These are phyloP conservation scores for Gynandropsis gynandra DNA, from an alignment of 345 rosid species.

Conservation along the genomic window DNA sequence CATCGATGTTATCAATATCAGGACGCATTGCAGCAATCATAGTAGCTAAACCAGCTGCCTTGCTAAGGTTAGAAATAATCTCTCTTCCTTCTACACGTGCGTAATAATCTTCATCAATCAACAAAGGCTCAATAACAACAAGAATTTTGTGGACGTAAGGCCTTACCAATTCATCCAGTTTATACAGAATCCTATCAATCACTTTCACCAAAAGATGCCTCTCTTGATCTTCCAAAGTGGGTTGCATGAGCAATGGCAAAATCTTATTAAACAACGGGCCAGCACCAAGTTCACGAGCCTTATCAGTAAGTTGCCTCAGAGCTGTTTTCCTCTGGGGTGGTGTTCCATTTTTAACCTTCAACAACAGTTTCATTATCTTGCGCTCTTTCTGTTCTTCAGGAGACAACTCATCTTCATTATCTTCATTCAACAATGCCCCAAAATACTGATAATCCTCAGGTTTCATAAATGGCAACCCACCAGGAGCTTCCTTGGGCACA, in stretches of 20 bases:
- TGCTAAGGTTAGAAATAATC: conserved; percentile 93
- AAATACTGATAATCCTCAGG: conserved; percentile 98
- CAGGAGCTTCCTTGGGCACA: conserved; percentile 84
- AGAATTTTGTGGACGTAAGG: conserved; percentile 97
- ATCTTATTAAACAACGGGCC: conserved; percentile 87
- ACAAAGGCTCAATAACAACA: conserved; percentile 94
- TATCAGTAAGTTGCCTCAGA: conserved; percentile 89
- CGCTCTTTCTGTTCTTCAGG: conserved; percentile 97
- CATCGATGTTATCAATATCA: conserved; percentile 96
- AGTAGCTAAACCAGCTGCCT: conserved; percentile 98
- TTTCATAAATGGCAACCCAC: conserved; percentile 91
- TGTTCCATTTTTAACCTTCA: conserved; percentile 97
- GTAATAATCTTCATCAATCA: conserved; percentile 99
- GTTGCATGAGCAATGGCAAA: conserved; percentile 95
- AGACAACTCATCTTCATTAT: conserved; percentile 79
- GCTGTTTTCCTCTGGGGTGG: conserved; percentile 99
- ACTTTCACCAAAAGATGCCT: conserved; percentile 98
- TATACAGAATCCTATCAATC: conserved; percentile 86
- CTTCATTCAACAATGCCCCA: conserved; percentile 82
- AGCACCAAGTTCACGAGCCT: conserved; percentile 97
- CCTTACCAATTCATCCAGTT: conserved; percentile 94
- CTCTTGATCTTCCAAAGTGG: conserved; percentile 96
- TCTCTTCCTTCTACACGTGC: conserved; percentile 99
- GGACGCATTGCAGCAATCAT: conserved; percentile 99
- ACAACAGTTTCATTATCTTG: conserved; percentile 88